These are phyloP conservation scores for Fistulifera solaris DNA, from an alignment of 108 stramenopile genomes.

Conservation along the genomic window DNA sequence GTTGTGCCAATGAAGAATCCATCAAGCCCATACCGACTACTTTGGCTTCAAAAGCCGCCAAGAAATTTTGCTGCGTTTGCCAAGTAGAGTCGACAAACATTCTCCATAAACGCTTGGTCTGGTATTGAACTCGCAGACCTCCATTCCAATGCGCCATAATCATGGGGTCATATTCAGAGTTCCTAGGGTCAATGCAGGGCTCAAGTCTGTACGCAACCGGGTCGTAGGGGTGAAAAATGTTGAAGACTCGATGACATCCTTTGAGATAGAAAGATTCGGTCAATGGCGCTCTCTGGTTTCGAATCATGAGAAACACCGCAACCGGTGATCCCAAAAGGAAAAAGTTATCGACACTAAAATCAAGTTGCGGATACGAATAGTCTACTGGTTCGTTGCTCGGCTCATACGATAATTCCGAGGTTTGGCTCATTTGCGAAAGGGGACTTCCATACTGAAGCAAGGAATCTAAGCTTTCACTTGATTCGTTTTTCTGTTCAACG, in stretches of 20 bases:
- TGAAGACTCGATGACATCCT: slow-evolving; percentile 56
- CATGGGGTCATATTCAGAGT: slow-evolving; percentile 41
- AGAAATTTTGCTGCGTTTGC: slow-evolving; percentile 38
- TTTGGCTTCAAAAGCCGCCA: slow-evolving; percentile 36
- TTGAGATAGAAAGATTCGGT: slow-evolving; percentile 23
- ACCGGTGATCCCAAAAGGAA: slow-evolving; percentile 51
- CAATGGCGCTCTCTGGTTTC: slow-evolving; percentile 44
- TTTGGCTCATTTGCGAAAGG: background rate
- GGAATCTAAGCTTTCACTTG: background rate
- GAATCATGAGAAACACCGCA: slow-evolving; percentile 63
- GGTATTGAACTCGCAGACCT: slow-evolving; percentile 73
- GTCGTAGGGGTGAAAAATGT: slow-evolving; percentile 72
- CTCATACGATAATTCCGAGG: too few species aligned
- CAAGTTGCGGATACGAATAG: slow-evolving; percentile 38
- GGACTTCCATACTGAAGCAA: background rate
- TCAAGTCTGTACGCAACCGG: slow-evolving; percentile 78
- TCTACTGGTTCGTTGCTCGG: too few species aligned
- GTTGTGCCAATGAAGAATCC: slow-evolving; percentile 19
- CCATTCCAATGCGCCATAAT: slow-evolving; percentile 81
- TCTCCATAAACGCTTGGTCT: slow-evolving; percentile 51
- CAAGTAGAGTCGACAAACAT: slow-evolving; percentile 35
- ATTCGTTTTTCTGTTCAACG: background rate
- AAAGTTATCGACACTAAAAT: slow-evolving; percentile 43
- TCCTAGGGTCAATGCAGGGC: slow-evolving; percentile 44
- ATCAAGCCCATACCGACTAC: slow-evolving; percentile 42